Conservation (phyloP, 495 filamentous ascomycete species). For the Poronia punctata region DNA sequence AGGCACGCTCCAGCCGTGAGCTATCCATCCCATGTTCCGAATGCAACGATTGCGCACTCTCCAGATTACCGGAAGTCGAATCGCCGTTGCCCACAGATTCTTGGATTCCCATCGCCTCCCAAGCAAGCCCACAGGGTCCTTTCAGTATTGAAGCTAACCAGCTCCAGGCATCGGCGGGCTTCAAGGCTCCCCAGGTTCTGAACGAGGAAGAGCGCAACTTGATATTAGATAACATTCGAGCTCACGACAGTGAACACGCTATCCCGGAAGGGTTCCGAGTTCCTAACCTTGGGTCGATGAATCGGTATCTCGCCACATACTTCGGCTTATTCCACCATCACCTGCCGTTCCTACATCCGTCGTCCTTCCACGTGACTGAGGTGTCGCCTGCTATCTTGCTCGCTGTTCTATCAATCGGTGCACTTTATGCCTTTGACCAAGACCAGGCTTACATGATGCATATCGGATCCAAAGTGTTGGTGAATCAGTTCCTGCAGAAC, state of each 20-base stretch:
- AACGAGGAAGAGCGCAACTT: constrained; percentile 75
- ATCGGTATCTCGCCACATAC: constrained; percentile 89
- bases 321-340: constrained; percentile 97
- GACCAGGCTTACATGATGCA: constrained; percentile 95
- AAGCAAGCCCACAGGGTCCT: constrained; percentile 60
- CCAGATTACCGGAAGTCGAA: constrained; percentile 60
- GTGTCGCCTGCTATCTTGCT: constrained; percentile 76
- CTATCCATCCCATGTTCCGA: constrained; percentile 62
- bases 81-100: constrained; percentile 63
- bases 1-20: constrained; percentile 52
- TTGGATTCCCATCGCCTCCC: constrained; percentile 56
- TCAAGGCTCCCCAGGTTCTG: constrained; percentile 59
- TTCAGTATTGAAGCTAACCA: constrained; percentile 21
- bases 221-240: constrained; percentile 78
- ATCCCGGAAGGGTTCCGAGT: constrained; percentile 85
- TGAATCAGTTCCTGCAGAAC: constrained; percentile 94
- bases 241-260: constrained; percentile 69
- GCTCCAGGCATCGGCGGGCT: constrained; percentile 54
- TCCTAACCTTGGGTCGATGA: constrained; percentile 67
- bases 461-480: constrained; percentile 91
- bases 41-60: constrained; percentile 52
- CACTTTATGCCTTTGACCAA: constrained; percentile 93
- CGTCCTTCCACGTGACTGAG: constrained; percentile 75
- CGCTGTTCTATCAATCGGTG: constrained; percentile 90
- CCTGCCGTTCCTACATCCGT: constrained; percentile 89